Percentiles rank a stretch among this genome's conserved stretches.
phyloP scores from a whole-genome alignment of 495 filamentous ascomycete species.

The Lineolata rhizophorae region DNA sequence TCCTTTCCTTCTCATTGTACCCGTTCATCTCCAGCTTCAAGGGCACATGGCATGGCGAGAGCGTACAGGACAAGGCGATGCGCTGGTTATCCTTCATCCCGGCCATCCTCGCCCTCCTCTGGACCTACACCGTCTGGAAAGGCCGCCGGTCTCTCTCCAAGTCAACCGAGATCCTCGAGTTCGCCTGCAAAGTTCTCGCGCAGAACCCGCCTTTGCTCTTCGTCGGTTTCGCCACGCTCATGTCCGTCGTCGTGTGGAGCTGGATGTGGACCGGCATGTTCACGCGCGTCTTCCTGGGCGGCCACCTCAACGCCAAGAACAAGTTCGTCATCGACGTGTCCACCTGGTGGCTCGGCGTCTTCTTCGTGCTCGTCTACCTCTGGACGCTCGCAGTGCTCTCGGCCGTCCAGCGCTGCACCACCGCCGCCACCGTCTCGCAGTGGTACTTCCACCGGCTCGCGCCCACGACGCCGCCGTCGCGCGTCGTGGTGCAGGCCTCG shows the following conservation, averaged over 20 bases:
- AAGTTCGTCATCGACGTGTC: slow-evolving; percentile 58
- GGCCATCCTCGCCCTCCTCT: slow-evolving; percentile 45
- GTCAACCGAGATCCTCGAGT: slow-evolving; percentile 73
- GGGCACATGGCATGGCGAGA: slow-evolving; percentile 41
- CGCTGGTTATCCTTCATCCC: slow-evolving; percentile 67
- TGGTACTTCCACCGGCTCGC: slow-evolving; percentile 96
- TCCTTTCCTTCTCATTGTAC: slow-evolving; percentile 76
- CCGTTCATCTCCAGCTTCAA: slow-evolving; percentile 79
- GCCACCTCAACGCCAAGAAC: slow-evolving; percentile 34
- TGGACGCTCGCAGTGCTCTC: slow-evolving; percentile 79
- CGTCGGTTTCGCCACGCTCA: slow-evolving; percentile 60
- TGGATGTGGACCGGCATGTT: slow-evolving; percentile 98
- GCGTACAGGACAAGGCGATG: slow-evolving; percentile 73
- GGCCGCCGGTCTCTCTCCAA: slow-evolving; percentile 58
- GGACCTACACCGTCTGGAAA: slow-evolving; percentile 61
- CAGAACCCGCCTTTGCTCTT: slow-evolving; percentile 66
- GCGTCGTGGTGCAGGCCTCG: slow-evolving; percentile 63
- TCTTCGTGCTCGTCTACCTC: slow-evolving; percentile 81
- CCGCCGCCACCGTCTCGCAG: slow-evolving; percentile 86
- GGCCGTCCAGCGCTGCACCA: slow-evolving; percentile 73
- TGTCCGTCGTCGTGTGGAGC: slow-evolving; percentile 60
- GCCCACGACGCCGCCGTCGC: slow-evolving; percentile 49
- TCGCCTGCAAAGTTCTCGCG: slow-evolving; percentile 67
- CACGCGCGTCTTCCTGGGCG: slow-evolving; percentile 76
- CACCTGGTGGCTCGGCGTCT: slow-evolving; percentile 78